Base-by-base conservation (phyloP, 345 rosid species). In the Mangifera indica region DNA sequence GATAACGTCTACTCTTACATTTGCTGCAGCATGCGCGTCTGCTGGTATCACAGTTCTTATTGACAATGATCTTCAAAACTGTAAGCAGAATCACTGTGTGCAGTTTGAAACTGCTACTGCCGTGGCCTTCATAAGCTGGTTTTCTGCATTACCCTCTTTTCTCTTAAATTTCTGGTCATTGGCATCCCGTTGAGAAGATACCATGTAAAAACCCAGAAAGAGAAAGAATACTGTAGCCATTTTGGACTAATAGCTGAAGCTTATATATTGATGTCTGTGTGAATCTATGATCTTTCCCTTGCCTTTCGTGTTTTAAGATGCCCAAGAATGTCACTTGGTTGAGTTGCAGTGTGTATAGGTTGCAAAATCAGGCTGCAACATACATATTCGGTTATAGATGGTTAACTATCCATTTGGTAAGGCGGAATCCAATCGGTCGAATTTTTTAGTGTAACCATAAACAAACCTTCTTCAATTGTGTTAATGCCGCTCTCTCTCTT, bases 11-110 rank as follows among this genome's bases (percentile, higher is more conserved):
- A 88, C 90, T 10, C 86, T 90, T 54, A 81, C 77, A 21, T 90
- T 87, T 73, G 91, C 96, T 8, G 96, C 96, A 44, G 96, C 96
- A 51, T 90, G 93, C 73, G 91, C 93, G 15, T 84, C 96, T 29
- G 91, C 96, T 0, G 96, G 93, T 67, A 90, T 90, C 71, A 90
- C 96, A 20, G 93, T 90, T 64, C 96, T 90, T 42, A 90, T 88
- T 8, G 87, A 88, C 86, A 90, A 90, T 54, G 93, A 90, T 81
- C 86, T 90, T 18, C 60, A 42, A 34, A 80, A 64, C 77, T 90
- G 96, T 74, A 56, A 76, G 0, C 40, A 59, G 20, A 88, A 90
- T 72, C 93, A 90, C 66, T 90, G 93, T 15, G 26, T 72, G 12
- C 89, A 86, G 77, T 90, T 90, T 62, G 89, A 90, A 87, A 83